phyloP scores from a whole-genome alignment of 176 grass and related monocot genomes.

The Aegilops speltoides region DNA sequence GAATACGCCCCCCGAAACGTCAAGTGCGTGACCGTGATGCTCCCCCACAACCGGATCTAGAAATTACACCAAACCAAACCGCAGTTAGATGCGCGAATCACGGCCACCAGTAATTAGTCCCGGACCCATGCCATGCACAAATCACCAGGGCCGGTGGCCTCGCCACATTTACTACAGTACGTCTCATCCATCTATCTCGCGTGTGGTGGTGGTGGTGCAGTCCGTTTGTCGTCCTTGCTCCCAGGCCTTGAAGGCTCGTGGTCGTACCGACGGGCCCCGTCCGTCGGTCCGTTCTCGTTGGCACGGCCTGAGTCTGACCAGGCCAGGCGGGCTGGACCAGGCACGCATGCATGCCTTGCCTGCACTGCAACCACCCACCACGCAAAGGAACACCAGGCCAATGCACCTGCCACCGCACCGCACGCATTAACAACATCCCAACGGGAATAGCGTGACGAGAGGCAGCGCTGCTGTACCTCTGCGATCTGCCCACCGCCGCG shows the following conservation, averaged over 20 bases:
- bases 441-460: slow-evolving; percentile 18
- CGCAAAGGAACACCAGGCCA: not conserved
- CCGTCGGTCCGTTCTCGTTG: not conserved
- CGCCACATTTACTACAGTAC: not conserved
- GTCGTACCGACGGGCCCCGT: not conserved
- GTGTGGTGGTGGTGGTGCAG: not conserved
- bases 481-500: not conserved
- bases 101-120: not conserved
- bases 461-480: not conserved
- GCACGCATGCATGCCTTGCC: not conserved
- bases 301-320: not conserved
- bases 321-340: not conserved
- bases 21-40: slow-evolving; percentile 34
- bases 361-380: not conserved
- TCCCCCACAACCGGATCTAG: slow-evolving; percentile 18
- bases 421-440: too few species aligned
- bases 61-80: not conserved
- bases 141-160: not conserved
- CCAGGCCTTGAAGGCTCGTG: not conserved
- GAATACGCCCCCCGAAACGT: slow-evolving; percentile 37
- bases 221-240: slow-evolving; percentile 14
- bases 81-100: slow-evolving; percentile 3
- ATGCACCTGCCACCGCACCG: not conserved
- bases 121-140: not conserved
- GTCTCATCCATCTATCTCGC: not conserved